Evolutionary conservation across 2,329 filamentous ascomycete species (phyloP).

Genomic region (Ophiostoma triangulosporum): DNA sequence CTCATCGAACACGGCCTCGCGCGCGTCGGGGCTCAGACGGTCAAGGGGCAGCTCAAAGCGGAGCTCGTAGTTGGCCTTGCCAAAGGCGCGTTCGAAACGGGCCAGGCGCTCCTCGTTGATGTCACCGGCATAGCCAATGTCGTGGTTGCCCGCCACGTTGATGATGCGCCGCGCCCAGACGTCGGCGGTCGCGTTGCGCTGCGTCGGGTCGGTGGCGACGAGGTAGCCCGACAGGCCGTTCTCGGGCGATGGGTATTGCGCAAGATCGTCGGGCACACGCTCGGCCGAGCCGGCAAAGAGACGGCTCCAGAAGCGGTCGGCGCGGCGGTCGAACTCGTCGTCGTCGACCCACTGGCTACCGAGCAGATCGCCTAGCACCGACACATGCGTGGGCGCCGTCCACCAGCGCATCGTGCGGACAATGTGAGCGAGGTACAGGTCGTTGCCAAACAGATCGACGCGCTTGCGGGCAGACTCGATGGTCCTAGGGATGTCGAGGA

Average conservation of each 20-base stretch:
- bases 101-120: slow-evolving; percentile 60
- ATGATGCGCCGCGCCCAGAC: slow-evolving; percentile 68
- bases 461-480: slow-evolving; percentile 60
- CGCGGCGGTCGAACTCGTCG: slow-evolving; percentile 65
- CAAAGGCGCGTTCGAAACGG: slow-evolving; percentile 75
- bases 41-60: slow-evolving; percentile 48
- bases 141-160: slow-evolving; percentile 89
- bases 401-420: slow-evolving; percentile 77
- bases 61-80: slow-evolving; percentile 81
- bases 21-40: slow-evolving; percentile 22
- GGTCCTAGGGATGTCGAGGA: slow-evolving; percentile 55
- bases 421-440: slow-evolving; percentile 87
- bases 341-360: slow-evolving; percentile 92
- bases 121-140: slow-evolving; percentile 92
- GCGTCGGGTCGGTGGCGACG: slow-evolving; percentile 19
- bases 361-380: slow-evolving; percentile 79
- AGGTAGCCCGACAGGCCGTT: slow-evolving; percentile 38
- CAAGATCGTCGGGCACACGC: slow-evolving; percentile 45
- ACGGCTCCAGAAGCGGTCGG: slow-evolving; percentile 63
- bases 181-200: slow-evolving; percentile 22
- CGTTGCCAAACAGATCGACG: slow-evolving; percentile 83
- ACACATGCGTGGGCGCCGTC: slow-evolving; percentile 71
- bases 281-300: slow-evolving; percentile 55
- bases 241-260: slow-evolving; percentile 32
- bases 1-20: slow-evolving; percentile 29